Percentiles rank a stretch among this genome's conserved stretches.
phyloP scores from a whole-genome alignment of 116 monocot species.

The Dioscorea cayenensis region DNA sequence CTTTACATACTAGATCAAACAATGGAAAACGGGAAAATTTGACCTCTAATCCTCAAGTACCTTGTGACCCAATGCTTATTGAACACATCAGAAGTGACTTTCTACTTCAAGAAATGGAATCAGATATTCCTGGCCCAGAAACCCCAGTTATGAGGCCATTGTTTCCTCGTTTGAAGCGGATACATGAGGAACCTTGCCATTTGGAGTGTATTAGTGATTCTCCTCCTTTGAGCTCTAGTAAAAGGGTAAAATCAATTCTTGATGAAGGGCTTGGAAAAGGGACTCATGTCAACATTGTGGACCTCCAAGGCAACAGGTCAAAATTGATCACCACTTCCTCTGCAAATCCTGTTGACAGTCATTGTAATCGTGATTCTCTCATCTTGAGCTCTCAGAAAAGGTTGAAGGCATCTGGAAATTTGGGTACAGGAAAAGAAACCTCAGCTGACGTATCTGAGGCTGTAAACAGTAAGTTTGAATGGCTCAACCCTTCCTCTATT shows the following conservation, averaged over 20 bases:
- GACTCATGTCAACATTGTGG: background rate
- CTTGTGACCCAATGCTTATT: conserved; percentile 1
- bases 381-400: conserved; percentile 42
- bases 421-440: conserved; percentile 8
- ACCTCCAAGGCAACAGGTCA: background rate
- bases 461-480: conserved; percentile 68
- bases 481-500: conserved; percentile 75
- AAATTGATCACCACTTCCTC: background rate
- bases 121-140: conserved; percentile 54
- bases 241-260: conserved; percentile 38
- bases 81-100: conserved; percentile 3
- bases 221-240: conserved; percentile 23
- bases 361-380: conserved; percentile 8
- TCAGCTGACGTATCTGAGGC: conserved; percentile 22
- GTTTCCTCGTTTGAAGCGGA: conserved; percentile 66
- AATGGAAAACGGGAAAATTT: conserved; percentile 6
- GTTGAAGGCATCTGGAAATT: conserved; percentile 28
- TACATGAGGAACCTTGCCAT: conserved; percentile 43
- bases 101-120: conserved; percentile 19
- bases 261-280: conserved; percentile 12
- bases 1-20: conserved; percentile 6
- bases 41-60: conserved; percentile 3
- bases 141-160: conserved; percentile 51
- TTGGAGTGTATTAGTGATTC: conserved; percentile 2
- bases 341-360: background rate